Conservation (phyloP, 2,329 filamentous ascomycete species). For the Fusarium praegraminearum region DNA sequence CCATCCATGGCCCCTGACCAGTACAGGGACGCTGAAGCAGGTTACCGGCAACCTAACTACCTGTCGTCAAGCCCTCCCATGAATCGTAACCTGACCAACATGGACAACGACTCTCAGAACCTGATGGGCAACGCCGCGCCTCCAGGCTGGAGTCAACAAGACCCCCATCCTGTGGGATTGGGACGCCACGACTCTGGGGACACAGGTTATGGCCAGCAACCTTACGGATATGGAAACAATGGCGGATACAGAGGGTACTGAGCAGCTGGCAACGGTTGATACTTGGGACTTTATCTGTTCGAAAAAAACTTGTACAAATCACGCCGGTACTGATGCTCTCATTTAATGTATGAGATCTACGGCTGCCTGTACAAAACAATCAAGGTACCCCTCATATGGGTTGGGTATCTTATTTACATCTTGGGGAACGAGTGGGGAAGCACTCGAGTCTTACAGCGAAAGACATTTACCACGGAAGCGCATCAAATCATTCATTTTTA, state of each 20-base stretch:
- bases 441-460: constrained; percentile 35
- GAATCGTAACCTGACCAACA: constrained; percentile 56
- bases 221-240: constrained; percentile 43
- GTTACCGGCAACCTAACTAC: constrained; percentile 36
- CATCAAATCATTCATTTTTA: constrained; percentile 47
- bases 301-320: constrained; percentile 29
- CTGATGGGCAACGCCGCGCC: constrained; percentile 58
- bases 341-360: constrained; percentile 18
- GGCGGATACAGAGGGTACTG: constrained; percentile 46
- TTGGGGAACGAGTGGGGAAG: constrained; percentile 28
- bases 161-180: constrained; percentile 30
- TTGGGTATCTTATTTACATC: constrained; percentile 27
- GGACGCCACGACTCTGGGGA: constrained; percentile 39
- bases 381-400: background rate
- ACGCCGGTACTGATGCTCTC: constrained; percentile 22
- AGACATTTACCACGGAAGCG: constrained; percentile 48
- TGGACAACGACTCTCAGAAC: constrained; percentile 52
- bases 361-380: constrained; percentile 31
- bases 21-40: constrained; percentile 46
- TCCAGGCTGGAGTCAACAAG: constrained; percentile 50
- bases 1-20: constrained; percentile 53
- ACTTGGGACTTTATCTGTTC: constrained; percentile 11
- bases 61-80: constrained; percentile 46
- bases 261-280: constrained; percentile 21
- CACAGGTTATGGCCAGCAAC: constrained; percentile 42